These are phyloP conservation scores for Brassica hybrid DNA, from an alignment of 441 rosid genomes.

Conservation along the genomic window DNA sequence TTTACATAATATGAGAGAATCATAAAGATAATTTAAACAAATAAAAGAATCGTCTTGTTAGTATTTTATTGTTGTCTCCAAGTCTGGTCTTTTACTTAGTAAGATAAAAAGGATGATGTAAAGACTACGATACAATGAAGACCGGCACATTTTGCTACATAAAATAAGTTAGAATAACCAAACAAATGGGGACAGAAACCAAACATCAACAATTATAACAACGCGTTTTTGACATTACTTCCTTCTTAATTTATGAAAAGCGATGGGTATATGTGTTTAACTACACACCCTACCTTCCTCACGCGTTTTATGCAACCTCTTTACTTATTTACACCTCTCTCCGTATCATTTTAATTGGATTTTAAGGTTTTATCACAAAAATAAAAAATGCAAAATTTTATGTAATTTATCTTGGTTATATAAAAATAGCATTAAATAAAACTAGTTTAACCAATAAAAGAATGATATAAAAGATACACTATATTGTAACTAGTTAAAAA, in stretches of 20 bases:
- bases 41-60: background rate
- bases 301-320: constrained; percentile 42
- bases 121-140: constrained; percentile 12
- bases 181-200: constrained; percentile 36
- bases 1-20: background rate
- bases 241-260: constrained; percentile 4
- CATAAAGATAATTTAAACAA: background rate
- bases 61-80: background rate
- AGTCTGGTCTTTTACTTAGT: background rate
- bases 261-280: constrained; percentile 36
- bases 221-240: constrained; percentile 47
- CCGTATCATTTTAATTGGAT: too few relatives aligned
- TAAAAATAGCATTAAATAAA: too few relatives aligned
- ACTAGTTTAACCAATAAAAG: too few relatives aligned
- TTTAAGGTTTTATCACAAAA: too few relatives aligned
- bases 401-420: too few relatives aligned
- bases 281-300: constrained; percentile 38
- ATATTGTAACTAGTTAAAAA: too few relatives aligned
- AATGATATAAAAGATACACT: too few relatives aligned
- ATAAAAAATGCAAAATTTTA: too few relatives aligned
- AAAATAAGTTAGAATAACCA: background rate
- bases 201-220: constrained; percentile 43
- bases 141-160: constrained; percentile 14
- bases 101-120: background rate
- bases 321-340: background rate